Evolutionary conservation across 768 basidiomycete genomes (phyloP), one percentile per base, ranked within the genome.

Genomic region (Lentinula sp.): DNA sequence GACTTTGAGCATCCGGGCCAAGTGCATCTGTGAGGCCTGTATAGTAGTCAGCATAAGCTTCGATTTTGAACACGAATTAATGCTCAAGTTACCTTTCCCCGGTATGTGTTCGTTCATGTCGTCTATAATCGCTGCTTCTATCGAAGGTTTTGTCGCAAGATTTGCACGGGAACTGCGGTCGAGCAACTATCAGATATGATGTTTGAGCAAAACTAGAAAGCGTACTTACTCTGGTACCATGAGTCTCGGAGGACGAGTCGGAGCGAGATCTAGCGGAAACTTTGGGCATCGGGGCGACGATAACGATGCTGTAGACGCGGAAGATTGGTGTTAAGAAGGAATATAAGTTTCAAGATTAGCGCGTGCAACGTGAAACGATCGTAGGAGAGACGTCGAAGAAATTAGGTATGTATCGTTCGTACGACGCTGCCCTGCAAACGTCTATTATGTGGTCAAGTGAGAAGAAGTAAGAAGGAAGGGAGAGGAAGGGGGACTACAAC

Each of bases 121-220:
- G 82, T 46, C 73, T 80, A 41, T 85, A 77, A 67, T 90, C 88
- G 20, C 81, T 81, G 68, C 80, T 82, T 50, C 86, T 81, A 3
- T 69, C 65, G 66, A 90, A 88, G 35, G 66, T 57, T 65, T 80
- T 85, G 5, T 49, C 32, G 72, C 86, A 89, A 57, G 70, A 63
- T 39, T 68, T 39, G 67, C 83, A 84, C 53, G 61, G 60, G 69
- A 70, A 76, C 76, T 80, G 36, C 41, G 13, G 13, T 51, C 13
- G 13, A 35, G 15, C 18, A 6, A 0, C 28, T 15, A 35, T 23
- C 20, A 51, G 12, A 49, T n/a, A 48, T 3, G 7, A 49, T n/a
- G 16, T 43, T 43, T n/a, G 1, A 35, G 35, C 33, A 15, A 33
- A 7, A n/a, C 16, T 3, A 32, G 50, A 35, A 33, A 3, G 32